These are phyloP conservation scores for Comarum palustre DNA, from an alignment of 306 rosid genomes.

Conservation along the genomic window DNA sequence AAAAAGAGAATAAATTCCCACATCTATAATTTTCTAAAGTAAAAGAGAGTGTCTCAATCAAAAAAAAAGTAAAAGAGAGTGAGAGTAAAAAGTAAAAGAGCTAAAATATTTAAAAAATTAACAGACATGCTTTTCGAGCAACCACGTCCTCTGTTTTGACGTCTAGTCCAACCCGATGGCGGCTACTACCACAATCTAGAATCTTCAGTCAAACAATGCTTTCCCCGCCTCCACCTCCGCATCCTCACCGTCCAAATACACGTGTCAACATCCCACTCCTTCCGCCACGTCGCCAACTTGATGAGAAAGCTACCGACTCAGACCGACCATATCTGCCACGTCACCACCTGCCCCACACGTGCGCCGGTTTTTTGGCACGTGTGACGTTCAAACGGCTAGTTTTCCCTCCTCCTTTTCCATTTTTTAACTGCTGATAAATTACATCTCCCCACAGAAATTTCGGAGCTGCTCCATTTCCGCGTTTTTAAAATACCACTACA, in stretches of 20 bases:
- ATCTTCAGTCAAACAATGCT: slow-evolving; percentile 14
- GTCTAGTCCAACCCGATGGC: not conserved
- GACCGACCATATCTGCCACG: slow-evolving; percentile 60
- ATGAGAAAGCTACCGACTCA: slow-evolving; percentile 33
- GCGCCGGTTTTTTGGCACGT: slow-evolving; percentile 41
- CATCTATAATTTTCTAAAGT: not conserved
- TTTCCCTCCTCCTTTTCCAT: slow-evolving; percentile 21
- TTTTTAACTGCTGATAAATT: slow-evolving; percentile 58
- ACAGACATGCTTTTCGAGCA: not conserved
- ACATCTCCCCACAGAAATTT: slow-evolving; percentile 40
- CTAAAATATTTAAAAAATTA: not conserved
- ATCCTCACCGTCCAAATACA: not conserved
- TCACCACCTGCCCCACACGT: slow-evolving; percentile 30
- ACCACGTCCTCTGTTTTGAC: not conserved
- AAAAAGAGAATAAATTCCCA: too few relatives aligned
- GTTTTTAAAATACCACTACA: too few relatives aligned
- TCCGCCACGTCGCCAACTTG: slow-evolving; percentile 20
- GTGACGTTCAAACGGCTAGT: slow-evolving; percentile 67
- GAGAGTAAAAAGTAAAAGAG: not conserved
- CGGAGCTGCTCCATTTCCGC: slow-evolving; percentile 46
- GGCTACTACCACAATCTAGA: not conserved
- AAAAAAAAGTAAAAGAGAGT: not conserved
- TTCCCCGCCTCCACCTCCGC: not conserved
- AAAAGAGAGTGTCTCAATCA: too few relatives aligned
- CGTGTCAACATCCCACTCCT: not conserved